phyloP scores from a whole-genome alignment of 169 alveolate genomes.

The Plasmodium ovale region DNA sequence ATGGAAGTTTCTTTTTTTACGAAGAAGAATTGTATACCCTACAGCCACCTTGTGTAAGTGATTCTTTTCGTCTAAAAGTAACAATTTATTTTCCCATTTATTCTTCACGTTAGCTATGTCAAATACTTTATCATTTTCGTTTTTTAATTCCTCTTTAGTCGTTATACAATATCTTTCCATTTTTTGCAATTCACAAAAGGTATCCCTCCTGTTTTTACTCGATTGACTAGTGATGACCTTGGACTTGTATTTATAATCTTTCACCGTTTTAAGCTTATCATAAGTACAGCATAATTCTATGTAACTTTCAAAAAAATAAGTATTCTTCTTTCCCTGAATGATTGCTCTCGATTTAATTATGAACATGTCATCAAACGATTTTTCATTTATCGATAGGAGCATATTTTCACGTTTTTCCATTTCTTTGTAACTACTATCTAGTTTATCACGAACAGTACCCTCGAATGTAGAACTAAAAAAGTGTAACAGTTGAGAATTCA shows the following conservation, averaged over 20 bases:
- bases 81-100: conserved; percentile 9
- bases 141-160: not conserved
- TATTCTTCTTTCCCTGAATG: too few species aligned
- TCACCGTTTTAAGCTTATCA: conserved; percentile 26
- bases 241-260: conserved; percentile 40
- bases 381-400: too few species aligned
- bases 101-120: conserved; percentile 36
- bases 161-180: not conserved
- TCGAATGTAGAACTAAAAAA: too few species aligned
- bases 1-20: not conserved
- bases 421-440: too few species aligned
- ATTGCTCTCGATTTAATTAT: too few species aligned
- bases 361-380: too few species aligned
- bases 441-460: too few species aligned
- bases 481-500: too few species aligned
- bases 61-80: conserved; percentile 22
- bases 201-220: not conserved
- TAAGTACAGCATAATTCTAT: not conserved
- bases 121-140: conserved; percentile 2
- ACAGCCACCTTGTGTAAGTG: conserved; percentile 8
- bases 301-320: not conserved
- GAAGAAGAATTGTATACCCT: conserved; percentile 17
- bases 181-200: conserved; percentile 5
- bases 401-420: too few species aligned
- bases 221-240: not conserved